phyloP scores from a whole-genome alignment of 2,329 filamentous ascomycete species.

The Fusarium robinianum region DNA sequence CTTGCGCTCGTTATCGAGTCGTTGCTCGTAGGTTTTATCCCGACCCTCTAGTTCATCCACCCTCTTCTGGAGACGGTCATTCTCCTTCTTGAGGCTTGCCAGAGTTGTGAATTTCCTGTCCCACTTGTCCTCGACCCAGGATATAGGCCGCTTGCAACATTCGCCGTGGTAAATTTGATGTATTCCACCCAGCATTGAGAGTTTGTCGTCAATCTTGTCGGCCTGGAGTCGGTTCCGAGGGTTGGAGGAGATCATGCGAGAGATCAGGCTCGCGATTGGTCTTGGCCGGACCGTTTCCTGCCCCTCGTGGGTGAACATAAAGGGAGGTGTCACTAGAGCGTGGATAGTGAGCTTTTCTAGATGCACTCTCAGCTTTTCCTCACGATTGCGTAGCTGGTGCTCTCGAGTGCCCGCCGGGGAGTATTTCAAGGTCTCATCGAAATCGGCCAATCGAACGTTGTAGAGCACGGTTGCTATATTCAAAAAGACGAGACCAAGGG shows the following conservation, averaged over 20 bases:
- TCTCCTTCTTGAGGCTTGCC: slow-evolving; percentile 40
- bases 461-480: slow-evolving; percentile 52
- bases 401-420: slow-evolving; percentile 33
- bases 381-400: slow-evolving; percentile 41
- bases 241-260: slow-evolving; percentile 42
- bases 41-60: slow-evolving; percentile 45
- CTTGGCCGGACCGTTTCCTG: slow-evolving; percentile 48
- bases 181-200: slow-evolving; percentile 52
- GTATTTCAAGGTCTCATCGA: slow-evolving; percentile 46
- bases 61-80: slow-evolving; percentile 40
- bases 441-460: slow-evolving; percentile 44
- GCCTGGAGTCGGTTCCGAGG: slow-evolving; percentile 42
- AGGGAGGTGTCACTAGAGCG: slow-evolving; percentile 43
- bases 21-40: slow-evolving; percentile 47
- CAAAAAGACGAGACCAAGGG: slow-evolving; percentile 52
- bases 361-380: slow-evolving; percentile 43
- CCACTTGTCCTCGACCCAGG: slow-evolving; percentile 44
- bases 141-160: slow-evolving; percentile 49
- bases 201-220: slow-evolving; percentile 45
- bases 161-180: slow-evolving; percentile 53
- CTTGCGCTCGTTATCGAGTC: slow-evolving; percentile 44
- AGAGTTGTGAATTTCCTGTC: slow-evolving; percentile 42
- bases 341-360: slow-evolving; percentile 41
- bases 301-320: slow-evolving; percentile 44
- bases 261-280: slow-evolving; percentile 46